Evolutionary conservation across 2,329 filamentous ascomycete species (phyloP), one percentile per base, ranked within the genome.

Genomic region (Aspergillus sp.): DNA sequence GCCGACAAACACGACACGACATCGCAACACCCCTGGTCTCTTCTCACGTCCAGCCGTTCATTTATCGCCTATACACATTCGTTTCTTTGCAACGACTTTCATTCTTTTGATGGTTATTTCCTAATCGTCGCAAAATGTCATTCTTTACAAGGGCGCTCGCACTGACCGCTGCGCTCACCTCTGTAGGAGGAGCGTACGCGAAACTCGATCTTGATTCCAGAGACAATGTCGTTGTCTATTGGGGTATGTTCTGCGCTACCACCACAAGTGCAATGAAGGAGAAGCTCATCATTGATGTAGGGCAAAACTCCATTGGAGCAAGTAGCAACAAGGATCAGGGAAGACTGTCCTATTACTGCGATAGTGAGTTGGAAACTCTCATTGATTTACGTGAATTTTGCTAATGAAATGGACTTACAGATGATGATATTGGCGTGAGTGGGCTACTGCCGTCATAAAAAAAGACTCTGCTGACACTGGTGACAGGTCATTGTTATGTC

Each of bases 211-310:
- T 75, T 4, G 58, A 57, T n/a, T 71, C 73, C 1, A 56, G 59
- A 2, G 70, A 62, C 43, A 85, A 84, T 55, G 59, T 86, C 45
- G 81, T 77, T 28, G 71, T 85, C 1, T 86, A 86, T 62, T 86
- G 82, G 82, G 83, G 65, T 68, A 51, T 42, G 55, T 50, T 19
- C 35, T 19, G 19, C 19, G 10, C 5, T 32, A 2, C 3, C 29
- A 7, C 12, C 10, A n/a, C 7, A 33, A 7, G 2, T 19, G 19
- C 19, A 19, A 19, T 19, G 19, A 19, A 19, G 19, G 19, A 19
- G 19, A 19, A 19, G 19, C 19, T 19, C 19, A 19, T 19, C 19
- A 32, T 32, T 32, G 30, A 4, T 29, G 5, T 42, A 66, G 61
- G 81, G 69, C 82, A 86, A 58, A 85, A 86, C 60, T 85, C 81